phyloP scores from a whole-genome alignment of 345 rosid species.

The Gynandropsis gynandra region DNA sequence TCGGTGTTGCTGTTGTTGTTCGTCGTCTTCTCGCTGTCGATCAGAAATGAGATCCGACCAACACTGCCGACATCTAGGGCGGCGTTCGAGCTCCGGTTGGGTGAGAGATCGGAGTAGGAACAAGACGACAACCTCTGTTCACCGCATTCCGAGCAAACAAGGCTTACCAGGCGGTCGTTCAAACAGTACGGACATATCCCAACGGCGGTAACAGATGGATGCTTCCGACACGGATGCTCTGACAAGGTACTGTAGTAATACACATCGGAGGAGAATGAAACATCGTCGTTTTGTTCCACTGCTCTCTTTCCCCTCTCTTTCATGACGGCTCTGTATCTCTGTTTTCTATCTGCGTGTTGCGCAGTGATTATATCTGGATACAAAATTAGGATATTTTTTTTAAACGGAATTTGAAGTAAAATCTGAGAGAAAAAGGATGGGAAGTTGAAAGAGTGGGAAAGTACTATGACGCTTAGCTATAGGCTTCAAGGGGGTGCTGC shows the following conservation, averaged over 20 bases:
- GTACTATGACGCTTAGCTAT: constrained; percentile 38
- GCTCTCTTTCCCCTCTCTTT: constrained; percentile 87
- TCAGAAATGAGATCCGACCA: constrained; percentile 75
- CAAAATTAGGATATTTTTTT: background rate
- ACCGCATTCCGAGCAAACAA: constrained; percentile 92
- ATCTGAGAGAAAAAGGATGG: constrained; percentile 7
- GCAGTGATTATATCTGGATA: constrained; percentile 15
- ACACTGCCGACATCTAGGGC: constrained; percentile 56
- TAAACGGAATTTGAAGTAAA: constrained; percentile 19
- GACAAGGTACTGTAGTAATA: constrained; percentile 37
- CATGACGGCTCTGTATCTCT: constrained; percentile 30
- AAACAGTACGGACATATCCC: constrained; percentile 86
- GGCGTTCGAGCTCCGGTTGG: constrained; percentile 56
- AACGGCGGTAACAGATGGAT: constrained; percentile 59
- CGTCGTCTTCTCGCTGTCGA: constrained; percentile 29
- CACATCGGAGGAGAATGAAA: constrained; percentile 21
- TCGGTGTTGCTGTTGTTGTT: constrained; percentile 13
- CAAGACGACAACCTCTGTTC: constrained; percentile 92
- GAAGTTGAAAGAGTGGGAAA: constrained; percentile 27
- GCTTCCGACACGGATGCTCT: constrained; percentile 72
- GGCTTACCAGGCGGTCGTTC: constrained; percentile 71
- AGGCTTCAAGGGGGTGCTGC: constrained; percentile 35
- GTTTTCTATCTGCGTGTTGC: constrained; percentile 4
- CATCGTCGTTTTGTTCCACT: constrained; percentile 36
- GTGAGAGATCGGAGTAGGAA: constrained; percentile 75